Percentiles rank a stretch among this genome's conserved stretches.
These are phyloP conservation scores for Psilocybe azurescens DNA, from an alignment of 768 basidiomycete genomes.

Conservation along the genomic window DNA sequence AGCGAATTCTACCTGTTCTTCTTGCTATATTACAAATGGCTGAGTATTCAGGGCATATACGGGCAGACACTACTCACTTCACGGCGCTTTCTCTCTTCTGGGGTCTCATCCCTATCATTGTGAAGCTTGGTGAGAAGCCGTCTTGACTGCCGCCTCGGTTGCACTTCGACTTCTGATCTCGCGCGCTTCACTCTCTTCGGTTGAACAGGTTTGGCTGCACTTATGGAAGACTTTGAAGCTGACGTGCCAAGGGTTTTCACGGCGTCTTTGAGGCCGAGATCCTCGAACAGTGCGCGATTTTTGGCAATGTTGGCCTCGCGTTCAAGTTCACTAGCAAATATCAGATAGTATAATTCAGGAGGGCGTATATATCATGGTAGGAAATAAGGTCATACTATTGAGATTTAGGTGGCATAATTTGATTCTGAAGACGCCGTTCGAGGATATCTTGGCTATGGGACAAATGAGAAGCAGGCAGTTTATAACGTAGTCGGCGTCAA, in stretches of 20 bases:
- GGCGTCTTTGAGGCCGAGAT: constrained; percentile 70
- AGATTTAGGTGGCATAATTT: constrained; percentile 45
- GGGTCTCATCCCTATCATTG: constrained; percentile 67
- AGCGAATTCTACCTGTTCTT: constrained; percentile 51
- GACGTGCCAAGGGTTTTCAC: constrained; percentile 51
- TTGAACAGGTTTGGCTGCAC: constrained; percentile 66
- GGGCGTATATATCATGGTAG: not conserved
- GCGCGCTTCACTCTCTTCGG: constrained; percentile 63
- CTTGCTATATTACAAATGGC: constrained; percentile 39
- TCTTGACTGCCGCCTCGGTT: constrained; percentile 70
- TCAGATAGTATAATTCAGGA: not conserved
- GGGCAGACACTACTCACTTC: constrained; percentile 48
- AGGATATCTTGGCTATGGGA: not conserved
- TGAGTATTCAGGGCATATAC: not conserved
- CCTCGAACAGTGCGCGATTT: constrained; percentile 75
- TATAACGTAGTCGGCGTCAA: too few species aligned
- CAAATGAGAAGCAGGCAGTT: too few species aligned
- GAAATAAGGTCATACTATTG: constrained; percentile 48
- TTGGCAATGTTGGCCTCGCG: constrained; percentile 84
- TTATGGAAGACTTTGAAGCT: constrained; percentile 40
- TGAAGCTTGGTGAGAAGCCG: constrained; percentile 54
- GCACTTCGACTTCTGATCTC: constrained; percentile 39
- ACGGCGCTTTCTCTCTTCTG: constrained; percentile 66
- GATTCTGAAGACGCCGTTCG: not conserved
- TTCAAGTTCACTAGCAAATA: constrained; percentile 60